Conservation (phyloP, 2,329 filamentous ascomycete genomes). For the Cryphonectria naterciae region DNA sequence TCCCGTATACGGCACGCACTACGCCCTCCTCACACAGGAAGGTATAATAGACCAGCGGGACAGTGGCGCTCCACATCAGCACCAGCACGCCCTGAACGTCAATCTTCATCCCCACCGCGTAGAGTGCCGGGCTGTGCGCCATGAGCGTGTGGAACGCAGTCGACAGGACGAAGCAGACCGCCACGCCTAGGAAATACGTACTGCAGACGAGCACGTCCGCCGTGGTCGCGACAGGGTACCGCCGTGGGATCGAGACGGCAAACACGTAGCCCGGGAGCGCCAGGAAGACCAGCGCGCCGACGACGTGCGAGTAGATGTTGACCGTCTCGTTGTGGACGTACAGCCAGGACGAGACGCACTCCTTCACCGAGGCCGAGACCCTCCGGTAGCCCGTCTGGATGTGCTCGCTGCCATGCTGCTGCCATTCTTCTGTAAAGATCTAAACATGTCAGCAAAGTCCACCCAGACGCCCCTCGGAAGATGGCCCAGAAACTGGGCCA, state of each 20-base stretch:
- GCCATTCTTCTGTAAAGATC: slow-evolving; percentile 22
- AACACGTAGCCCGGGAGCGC: slow-evolving; percentile 44
- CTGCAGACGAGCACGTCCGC: slow-evolving; percentile 48
- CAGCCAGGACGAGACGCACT: slow-evolving; percentile 34
- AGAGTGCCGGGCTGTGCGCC: slow-evolving; percentile 55
- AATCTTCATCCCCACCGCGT: slow-evolving; percentile 58
- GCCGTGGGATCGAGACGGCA: slow-evolving; percentile 36
- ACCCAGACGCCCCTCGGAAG: background rate
- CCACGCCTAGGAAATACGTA: slow-evolving; percentile 49
- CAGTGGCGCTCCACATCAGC: slow-evolving; percentile 64
- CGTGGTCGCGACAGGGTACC: slow-evolving; percentile 41
- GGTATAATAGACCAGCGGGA: slow-evolving; percentile 61
- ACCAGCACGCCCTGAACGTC: slow-evolving; percentile 66
- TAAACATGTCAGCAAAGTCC: background rate
- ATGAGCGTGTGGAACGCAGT: slow-evolving; percentile 60
- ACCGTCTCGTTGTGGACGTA: slow-evolving; percentile 42
- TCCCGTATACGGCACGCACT: slow-evolving; percentile 43
- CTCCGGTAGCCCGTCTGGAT: slow-evolving; percentile 41
- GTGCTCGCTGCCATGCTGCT: slow-evolving; percentile 40
- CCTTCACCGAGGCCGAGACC: slow-evolving; percentile 33
- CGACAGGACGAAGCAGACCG: slow-evolving; percentile 51
- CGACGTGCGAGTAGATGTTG: slow-evolving; percentile 51
- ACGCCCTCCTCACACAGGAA: slow-evolving; percentile 45
- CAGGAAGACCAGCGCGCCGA: slow-evolving; percentile 47
- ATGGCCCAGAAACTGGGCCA: no score